A percentile compares a stretch with the other conserved stretches of the same genome.
Conservation (phyloP, 2,329 filamentous ascomycete genomes). For the Epichloe sp. region DNA sequence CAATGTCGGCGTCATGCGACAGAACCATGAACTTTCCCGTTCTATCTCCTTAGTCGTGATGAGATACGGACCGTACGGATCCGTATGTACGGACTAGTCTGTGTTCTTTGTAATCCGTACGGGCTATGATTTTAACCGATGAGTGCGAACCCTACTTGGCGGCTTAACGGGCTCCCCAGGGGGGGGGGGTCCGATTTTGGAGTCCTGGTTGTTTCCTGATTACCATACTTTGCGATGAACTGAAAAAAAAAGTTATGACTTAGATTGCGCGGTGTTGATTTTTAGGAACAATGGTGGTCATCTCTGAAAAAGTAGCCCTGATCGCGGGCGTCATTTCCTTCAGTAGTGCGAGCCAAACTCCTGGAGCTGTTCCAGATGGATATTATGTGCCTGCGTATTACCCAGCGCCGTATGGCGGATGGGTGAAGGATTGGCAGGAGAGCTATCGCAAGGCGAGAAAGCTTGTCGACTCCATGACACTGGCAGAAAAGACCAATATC, state of each 20-base stretch:
- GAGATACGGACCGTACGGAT: too few species aligned
- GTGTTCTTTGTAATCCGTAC: too few species aligned
- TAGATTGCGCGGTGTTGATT: background rate
- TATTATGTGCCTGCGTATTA: slow-evolving; percentile 47
- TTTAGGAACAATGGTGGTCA: background rate
- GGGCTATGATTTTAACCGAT: too few species aligned
- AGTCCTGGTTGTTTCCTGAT: too few species aligned
- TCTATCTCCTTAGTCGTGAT: too few species aligned
- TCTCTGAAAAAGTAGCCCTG: background rate
- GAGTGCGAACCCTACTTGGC: too few species aligned
- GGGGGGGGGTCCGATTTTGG: too few species aligned
- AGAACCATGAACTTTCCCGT: too few species aligned
- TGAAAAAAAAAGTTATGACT: background rate
- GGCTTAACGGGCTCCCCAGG: too few species aligned
- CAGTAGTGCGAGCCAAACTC: background rate
- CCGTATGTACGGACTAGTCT: too few species aligned
- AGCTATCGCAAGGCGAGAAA: slow-evolving; percentile 57
- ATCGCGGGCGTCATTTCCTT: background rate
- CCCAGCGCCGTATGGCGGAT: slow-evolving; percentile 59
- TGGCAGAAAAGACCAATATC: slow-evolving; percentile 70
- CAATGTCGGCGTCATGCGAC: background rate
- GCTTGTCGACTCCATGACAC: slow-evolving; percentile 61
- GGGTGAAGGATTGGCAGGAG: slow-evolving; percentile 52
- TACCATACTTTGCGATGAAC: too few species aligned
- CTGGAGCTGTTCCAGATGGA: background rate